Conservation (phyloP, 257 asterid genomes). For the Fraxinus anomala region DNA sequence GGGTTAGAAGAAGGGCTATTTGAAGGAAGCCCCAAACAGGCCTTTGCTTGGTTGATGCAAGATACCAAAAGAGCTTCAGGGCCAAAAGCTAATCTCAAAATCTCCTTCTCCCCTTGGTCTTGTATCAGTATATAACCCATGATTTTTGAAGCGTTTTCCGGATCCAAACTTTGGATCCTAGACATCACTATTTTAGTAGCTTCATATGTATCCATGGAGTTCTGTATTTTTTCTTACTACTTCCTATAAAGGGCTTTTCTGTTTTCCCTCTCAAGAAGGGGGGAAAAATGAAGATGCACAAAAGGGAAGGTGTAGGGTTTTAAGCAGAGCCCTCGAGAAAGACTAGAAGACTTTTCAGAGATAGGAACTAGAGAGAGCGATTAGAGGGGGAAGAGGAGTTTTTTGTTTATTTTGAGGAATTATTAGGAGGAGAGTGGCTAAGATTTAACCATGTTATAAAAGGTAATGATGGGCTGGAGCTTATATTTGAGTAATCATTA, state of each 20-base stretch:
- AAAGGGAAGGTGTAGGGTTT: slow-evolving; percentile 24
- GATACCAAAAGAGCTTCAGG: slow-evolving; percentile 61
- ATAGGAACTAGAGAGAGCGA: slow-evolving; percentile 20
- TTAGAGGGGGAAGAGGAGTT: neutral
- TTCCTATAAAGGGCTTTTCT: slow-evolving; percentile 16
- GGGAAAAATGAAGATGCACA: slow-evolving; percentile 7
- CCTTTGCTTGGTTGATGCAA: slow-evolving; percentile 57
- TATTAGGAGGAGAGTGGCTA: slow-evolving; percentile 38
- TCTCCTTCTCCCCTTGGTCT: slow-evolving; percentile 80
- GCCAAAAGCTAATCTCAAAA: slow-evolving; percentile 77
- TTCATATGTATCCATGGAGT: slow-evolving; percentile 68
- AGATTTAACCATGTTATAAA: slow-evolving; percentile 46
- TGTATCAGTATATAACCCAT: slow-evolving; percentile 80
- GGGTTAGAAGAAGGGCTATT: slow-evolving; percentile 40
- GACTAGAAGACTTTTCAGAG: slow-evolving; percentile 31
- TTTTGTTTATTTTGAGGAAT: slow-evolving; percentile 46
- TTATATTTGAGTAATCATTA: slow-evolving; percentile 57
- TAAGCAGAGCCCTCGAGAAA: slow-evolving; percentile 36
- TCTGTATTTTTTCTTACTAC: neutral
- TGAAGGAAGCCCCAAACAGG: slow-evolving; percentile 51
- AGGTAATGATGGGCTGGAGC: slow-evolving; percentile 62
- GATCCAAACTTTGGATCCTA: slow-evolving; percentile 78
- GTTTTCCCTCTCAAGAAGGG: slow-evolving; percentile 30
- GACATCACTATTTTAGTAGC: slow-evolving; percentile 74
- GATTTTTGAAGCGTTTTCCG: slow-evolving; percentile 79